Base-by-base conservation (phyloP, 257 asterid species). In the Apocynum venetum region DNA sequence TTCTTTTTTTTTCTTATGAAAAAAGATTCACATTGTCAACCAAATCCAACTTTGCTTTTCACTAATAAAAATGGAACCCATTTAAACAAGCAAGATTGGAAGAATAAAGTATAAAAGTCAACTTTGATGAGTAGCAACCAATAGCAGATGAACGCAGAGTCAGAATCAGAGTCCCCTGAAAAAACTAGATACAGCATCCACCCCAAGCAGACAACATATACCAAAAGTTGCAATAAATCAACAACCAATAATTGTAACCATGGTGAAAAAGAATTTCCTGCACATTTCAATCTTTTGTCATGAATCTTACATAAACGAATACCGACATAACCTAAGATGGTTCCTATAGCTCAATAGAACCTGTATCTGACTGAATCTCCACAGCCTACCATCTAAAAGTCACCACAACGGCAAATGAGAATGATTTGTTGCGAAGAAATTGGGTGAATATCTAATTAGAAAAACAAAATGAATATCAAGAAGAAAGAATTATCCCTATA, bases 401-500 rank as follows among this genome's bases (percentile, higher is more conserved):
- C 78, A 76, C 78, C 82, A 80, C 48, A 64, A 74, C n/a, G 77
- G 79, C 47, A 78, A 71, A 78, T 48, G 67, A 49, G 36, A 74
- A 47, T 31, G 15, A 40, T 41, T 17, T 40, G 49, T 57, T 19
- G 20, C 72, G 79, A 73, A 68, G 83, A 79, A 46, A 80, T 80
- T 76, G 69, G 79, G 75, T 68, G 82, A 59, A 79, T 73, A 59
- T 60, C 83, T 82, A 79, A 76, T 75, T 25, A 72, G 78, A 47
- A 59, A 67, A 82, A 76, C 44, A 67, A 75, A 83, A 78, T 65
- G 68, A 77, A 79, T 14, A 65, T 49, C 78, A 77, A 76, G 75
- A 73, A 72, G 71, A 86, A 88, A 86, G 76, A 83, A 86, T 82
- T 79, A 78, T 80, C 81, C 85, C 83, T 76, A 82, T 41, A 74